Conservation (phyloP, 177 flowering plant genomes). For the Vitis hybrid region DNA sequence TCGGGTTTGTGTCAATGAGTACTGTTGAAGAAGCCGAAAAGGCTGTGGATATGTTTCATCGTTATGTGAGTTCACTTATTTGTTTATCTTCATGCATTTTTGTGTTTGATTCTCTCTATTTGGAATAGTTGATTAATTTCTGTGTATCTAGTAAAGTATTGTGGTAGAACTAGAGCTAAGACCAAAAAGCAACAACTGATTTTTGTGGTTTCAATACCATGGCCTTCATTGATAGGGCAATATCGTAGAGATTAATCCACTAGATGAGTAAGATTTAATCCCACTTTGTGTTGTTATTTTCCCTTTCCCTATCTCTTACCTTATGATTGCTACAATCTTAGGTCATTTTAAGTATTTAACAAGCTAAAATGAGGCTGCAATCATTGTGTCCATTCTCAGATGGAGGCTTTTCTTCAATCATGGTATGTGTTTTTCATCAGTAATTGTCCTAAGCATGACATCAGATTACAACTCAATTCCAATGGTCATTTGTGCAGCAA, state of each 20-base stretch:
- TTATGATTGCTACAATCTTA: too few species aligned
- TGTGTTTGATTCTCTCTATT: background rate
- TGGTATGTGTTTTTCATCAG: too few species aligned
- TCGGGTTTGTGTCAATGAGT: constrained; percentile 89
- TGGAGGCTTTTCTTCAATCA: too few species aligned
- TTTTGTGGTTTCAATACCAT: background rate
- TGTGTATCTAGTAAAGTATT: background rate
- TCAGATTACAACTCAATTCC: too few species aligned
- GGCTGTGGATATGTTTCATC: constrained; percentile 66
- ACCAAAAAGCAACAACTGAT: background rate
- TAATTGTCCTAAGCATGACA: too few species aligned
- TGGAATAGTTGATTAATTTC: background rate
- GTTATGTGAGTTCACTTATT: constrained; percentile 53
- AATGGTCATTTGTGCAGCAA: too few species aligned
- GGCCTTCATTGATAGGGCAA: background rate
- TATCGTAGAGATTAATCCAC: background rate
- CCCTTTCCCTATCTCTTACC: background rate
- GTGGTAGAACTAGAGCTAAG: background rate
- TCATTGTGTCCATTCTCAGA: too few species aligned
- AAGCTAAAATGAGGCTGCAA: too few species aligned
- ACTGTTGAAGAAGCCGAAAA: constrained; percentile 81
- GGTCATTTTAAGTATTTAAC: too few species aligned
- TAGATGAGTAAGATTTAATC: background rate
- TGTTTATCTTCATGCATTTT: background rate
- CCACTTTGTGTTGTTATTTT: background rate